Evolutionary conservation across 495 filamentous ascomycete species (phyloP).

Genomic region (Echria macrotheca): DNA sequence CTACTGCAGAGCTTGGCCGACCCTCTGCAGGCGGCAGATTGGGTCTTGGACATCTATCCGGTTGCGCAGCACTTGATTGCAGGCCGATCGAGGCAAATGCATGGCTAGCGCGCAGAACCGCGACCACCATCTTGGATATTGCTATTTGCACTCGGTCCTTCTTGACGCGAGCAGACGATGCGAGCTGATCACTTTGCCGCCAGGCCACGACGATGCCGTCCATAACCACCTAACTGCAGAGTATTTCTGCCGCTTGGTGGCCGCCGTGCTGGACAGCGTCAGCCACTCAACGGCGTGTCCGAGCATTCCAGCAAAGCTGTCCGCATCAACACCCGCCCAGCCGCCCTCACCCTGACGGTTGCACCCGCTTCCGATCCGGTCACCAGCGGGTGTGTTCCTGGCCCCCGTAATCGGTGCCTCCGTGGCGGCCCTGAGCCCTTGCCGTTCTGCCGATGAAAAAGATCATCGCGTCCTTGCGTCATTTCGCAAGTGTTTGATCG

Average conservation of each 20-base stretch:
- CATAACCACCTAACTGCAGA: background rate
- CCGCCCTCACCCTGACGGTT: no score
- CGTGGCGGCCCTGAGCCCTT: background rate
- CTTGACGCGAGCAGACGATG: background rate
- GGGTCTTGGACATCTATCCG: background rate
- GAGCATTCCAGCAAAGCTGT: background rate
- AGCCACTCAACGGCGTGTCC: slow-evolving; percentile 1
- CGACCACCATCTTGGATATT: background rate
- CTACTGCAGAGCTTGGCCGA: slow-evolving; percentile 12
- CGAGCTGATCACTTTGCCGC: background rate
- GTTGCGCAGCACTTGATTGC: slow-evolving; percentile 2
- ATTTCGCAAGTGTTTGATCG: slow-evolving; percentile 1
- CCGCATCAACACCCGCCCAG: no score
- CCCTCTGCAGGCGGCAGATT: slow-evolving; percentile 1
- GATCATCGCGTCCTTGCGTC: slow-evolving; percentile 7
- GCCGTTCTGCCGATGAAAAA: background rate
- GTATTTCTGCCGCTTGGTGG: background rate
- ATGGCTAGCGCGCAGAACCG: background rate
- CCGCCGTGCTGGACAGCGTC: no score
- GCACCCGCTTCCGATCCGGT: no score
- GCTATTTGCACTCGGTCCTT: background rate
- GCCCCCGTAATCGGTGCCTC: background rate
- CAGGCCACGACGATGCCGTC: background rate
- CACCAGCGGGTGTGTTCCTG: no score
- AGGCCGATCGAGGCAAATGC: background rate